Evolutionary conservation across 768 basidiomycete genomes (phyloP).

Genomic region (Rickenella mellea): DNA sequence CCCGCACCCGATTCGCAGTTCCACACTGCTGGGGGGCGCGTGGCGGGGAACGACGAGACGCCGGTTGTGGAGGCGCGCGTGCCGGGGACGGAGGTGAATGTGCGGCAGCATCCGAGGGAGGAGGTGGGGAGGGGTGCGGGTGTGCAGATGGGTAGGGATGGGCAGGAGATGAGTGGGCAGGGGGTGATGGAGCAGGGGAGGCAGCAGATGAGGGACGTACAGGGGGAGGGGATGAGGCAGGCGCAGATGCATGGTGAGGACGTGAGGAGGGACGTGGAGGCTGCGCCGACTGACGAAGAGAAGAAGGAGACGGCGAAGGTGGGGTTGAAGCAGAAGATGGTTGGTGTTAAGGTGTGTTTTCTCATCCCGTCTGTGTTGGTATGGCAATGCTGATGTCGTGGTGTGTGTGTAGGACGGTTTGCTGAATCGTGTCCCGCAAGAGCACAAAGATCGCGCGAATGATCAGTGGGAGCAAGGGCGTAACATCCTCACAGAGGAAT

Average conservation of each 20-base stretch:
- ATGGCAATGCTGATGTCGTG: too few species aligned
- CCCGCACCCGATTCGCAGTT: slow-evolving; percentile 63
- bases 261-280: neutral
- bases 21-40: slow-evolving; percentile 32
- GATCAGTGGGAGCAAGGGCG: slow-evolving; percentile 50
- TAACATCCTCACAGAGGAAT: slow-evolving; percentile 69
- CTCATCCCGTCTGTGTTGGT: too few species aligned
- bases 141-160: slow-evolving; percentile 19
- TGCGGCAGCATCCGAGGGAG: slow-evolving; percentile 43
- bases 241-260: neutral
- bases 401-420: slow-evolving; percentile 24
- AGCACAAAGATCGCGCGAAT: slow-evolving; percentile 49
- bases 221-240: slow-evolving; percentile 10
- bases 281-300: slow-evolving; percentile 6
- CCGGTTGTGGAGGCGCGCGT: slow-evolving; percentile 25
- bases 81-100: slow-evolving; percentile 20
- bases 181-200: slow-evolving; percentile 22
- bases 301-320: slow-evolving; percentile 12
- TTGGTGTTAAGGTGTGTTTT: slow-evolving; percentile 13
- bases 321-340: slow-evolving; percentile 21
- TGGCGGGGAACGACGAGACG: slow-evolving; percentile 22
- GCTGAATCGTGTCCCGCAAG: slow-evolving; percentile 52
- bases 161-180: slow-evolving; percentile 4
- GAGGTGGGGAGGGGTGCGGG: slow-evolving; percentile 28
- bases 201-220: slow-evolving; percentile 13